Evolutionary conservation across 2,329 filamentous ascomycete genomes (phyloP).

Genomic region (Colletotrichum plurivorum): DNA sequence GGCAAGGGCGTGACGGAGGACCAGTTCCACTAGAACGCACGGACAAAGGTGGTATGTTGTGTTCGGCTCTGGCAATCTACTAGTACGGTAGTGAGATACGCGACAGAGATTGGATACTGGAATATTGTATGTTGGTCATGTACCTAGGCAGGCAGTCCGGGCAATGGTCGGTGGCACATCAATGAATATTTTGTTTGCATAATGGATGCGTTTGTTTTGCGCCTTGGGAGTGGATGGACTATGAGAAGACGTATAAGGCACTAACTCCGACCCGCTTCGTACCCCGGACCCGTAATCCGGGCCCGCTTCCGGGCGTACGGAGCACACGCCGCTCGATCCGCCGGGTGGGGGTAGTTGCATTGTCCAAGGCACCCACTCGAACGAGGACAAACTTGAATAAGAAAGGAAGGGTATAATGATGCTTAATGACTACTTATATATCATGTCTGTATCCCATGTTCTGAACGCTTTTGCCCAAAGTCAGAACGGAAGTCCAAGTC

Average conservation of each 20-base stretch:
- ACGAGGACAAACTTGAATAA: not conserved
- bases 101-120: not conserved
- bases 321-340: too few species aligned
- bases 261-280: too few species aligned
- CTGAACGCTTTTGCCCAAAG: constrained; percentile 9
- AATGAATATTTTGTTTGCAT: not conserved
- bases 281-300: too few species aligned
- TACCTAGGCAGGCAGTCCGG: constrained; percentile 20
- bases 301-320: too few species aligned
- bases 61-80: too few species aligned
- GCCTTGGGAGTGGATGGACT: too few species aligned
- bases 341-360: too few species aligned
- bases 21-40: constrained; percentile 77
- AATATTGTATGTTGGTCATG: constrained; percentile 18
- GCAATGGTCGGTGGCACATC: constrained; percentile 14
- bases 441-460: constrained; percentile 22
- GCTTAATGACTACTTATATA: constrained; percentile 27
- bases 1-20: constrained; percentile 98
- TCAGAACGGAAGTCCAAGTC: not conserved
- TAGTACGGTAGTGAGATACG: not conserved
- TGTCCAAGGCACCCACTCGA: too few species aligned
- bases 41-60: not conserved
- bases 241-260: too few species aligned
- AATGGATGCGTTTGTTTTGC: not conserved
- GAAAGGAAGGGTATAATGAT: constrained; percentile 11